phyloP scores from a whole-genome alignment of 73 alveolate genomes.

The Tetrahymena thermophila region DNA sequence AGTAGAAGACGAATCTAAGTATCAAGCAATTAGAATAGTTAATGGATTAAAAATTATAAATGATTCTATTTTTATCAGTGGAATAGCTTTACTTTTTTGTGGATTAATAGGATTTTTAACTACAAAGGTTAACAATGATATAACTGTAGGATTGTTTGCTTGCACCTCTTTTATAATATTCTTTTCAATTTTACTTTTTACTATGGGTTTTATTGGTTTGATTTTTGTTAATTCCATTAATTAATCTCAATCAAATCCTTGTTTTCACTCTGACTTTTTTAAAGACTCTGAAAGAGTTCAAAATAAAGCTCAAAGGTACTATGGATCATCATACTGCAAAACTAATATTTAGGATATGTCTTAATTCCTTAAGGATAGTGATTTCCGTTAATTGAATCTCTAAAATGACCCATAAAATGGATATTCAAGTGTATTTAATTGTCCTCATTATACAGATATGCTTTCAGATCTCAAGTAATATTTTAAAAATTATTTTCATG shows the following conservation, averaged over 20 bases:
- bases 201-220: not conserved
- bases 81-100: not conserved
- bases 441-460: not conserved
- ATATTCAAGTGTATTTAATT: not conserved
- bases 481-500: not conserved
- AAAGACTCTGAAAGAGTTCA: not conserved
- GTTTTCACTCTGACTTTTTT: not conserved
- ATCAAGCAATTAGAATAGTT: not conserved
- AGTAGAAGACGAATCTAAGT: not conserved
- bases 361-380: not conserved
- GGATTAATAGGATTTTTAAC: not conserved
- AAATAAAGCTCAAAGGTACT: not conserved
- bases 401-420: not conserved
- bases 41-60: not conserved
- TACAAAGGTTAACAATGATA: not conserved
- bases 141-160: not conserved
- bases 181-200: not conserved
- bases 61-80: not conserved
- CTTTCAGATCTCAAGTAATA: not conserved
- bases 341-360: not conserved
- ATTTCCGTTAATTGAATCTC: not conserved
- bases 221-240: not conserved
- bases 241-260: not conserved
- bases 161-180: not conserved
- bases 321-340: not conserved